Percentiles rank a stretch among this genome's conserved stretches.
These are phyloP conservation scores for Phaseolus lunatus DNA, from an alignment of 306 rosid genomes.

Conservation along the genomic window DNA sequence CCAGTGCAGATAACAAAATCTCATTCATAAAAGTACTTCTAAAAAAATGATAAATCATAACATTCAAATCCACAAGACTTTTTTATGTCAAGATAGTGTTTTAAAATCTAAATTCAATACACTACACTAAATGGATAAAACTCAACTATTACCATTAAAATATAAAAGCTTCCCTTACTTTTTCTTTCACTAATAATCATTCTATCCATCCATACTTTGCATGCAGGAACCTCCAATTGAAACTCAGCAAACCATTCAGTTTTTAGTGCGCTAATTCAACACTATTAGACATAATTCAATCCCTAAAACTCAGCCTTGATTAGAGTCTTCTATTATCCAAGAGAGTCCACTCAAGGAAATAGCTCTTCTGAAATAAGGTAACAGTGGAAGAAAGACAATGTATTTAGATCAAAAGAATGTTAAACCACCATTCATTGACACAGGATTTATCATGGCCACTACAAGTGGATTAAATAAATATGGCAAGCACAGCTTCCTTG, in stretches of 20 bases:
- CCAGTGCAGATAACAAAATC: no score
- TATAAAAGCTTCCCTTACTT: not conserved
- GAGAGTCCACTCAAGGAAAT: not conserved
- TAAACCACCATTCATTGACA: slow-evolving; percentile 1
- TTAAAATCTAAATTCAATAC: not conserved
- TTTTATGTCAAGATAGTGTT: not conserved
- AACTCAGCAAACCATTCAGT: not conserved
- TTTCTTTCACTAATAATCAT: not conserved
- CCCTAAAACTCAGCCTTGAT: not conserved
- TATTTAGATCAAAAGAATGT: not conserved
- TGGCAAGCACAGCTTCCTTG: not conserved
- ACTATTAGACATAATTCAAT: not conserved
- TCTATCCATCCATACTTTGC: not conserved
- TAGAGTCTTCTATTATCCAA: not conserved
- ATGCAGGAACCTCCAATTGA: not conserved
- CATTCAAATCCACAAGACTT: not conserved
- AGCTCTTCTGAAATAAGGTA: not conserved
- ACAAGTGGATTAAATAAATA: not conserved
- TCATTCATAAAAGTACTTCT: no score
- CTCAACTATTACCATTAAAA: not conserved
- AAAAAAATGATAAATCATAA: no score
- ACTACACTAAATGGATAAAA: not conserved
- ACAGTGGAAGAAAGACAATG: not conserved
- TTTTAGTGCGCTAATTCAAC: not conserved
- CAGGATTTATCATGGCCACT: not conserved